phyloP scores from a whole-genome alignment of 805 yeast species.

The Dipodascus albidus region DNA sequence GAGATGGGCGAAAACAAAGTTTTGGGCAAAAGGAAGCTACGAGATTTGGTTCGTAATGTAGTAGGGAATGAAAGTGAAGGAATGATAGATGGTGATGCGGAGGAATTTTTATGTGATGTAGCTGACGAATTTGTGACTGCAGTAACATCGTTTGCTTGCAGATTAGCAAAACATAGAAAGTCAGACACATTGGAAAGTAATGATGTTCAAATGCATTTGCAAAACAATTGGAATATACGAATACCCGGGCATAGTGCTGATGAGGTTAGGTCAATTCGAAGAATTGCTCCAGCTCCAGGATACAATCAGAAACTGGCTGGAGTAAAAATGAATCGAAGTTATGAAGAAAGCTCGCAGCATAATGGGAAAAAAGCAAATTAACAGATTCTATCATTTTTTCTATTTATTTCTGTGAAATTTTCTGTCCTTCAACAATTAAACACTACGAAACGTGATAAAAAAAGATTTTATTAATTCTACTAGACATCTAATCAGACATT shows the following conservation, averaged over 20 bases:
- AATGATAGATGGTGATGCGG: slow-evolving; percentile 85
- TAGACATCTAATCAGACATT: background rate
- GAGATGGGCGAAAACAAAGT: slow-evolving; percentile 63
- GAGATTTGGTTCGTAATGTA: slow-evolving; percentile 71
- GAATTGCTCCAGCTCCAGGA: slow-evolving; percentile 27
- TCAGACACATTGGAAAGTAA: slow-evolving; percentile 76
- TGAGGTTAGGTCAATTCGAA: slow-evolving; percentile 53
- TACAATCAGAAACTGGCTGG: slow-evolving; percentile 31
- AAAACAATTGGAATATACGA: slow-evolving; percentile 88
- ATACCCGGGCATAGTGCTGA: slow-evolving; percentile 90
- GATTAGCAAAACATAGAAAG: slow-evolving; percentile 89
- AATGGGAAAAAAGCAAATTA: background rate
- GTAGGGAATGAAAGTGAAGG: slow-evolving; percentile 76
- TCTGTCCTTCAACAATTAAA: background rate
- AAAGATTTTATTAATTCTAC: too few species aligned
- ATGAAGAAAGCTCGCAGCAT: background rate
- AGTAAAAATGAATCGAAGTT: slow-evolving; percentile 18
- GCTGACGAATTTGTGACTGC: slow-evolving; percentile 93
- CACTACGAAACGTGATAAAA: too few species aligned
- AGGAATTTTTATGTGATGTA: slow-evolving; percentile 76
- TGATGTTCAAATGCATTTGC: slow-evolving; percentile 86
- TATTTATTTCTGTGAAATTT: too few species aligned
- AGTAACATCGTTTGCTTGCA: slow-evolving; percentile 88
- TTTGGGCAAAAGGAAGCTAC: slow-evolving; percentile 75
- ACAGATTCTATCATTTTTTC: too few species aligned